Evolutionary conservation across 2,329 filamentous ascomycete species (phyloP).

Genomic region (Fusarium miscanthi): DNA sequence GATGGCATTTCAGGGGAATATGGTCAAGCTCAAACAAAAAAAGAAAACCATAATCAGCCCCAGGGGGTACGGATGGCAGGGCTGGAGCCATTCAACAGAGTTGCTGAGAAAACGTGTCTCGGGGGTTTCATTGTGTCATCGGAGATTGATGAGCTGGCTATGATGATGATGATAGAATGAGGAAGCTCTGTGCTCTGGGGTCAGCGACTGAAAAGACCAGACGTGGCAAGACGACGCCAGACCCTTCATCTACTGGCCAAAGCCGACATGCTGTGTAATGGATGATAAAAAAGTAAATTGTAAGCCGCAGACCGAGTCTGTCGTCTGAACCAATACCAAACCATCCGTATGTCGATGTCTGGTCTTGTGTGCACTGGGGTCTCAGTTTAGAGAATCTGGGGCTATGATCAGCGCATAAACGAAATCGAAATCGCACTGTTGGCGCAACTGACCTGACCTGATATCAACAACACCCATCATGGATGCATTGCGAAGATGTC

Average conservation of each 20-base stretch:
- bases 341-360: conserved; percentile 13
- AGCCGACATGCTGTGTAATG: conserved; percentile 24
- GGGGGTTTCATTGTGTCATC: conserved; percentile 34
- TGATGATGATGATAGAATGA: conserved; percentile 39
- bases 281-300: not conserved
- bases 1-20: conserved; percentile 2
- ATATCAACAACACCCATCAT: conserved; percentile 27
- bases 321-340: conserved; percentile 30
- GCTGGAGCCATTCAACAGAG: conserved; percentile 31
- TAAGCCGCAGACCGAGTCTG: conserved; percentile 22
- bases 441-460: conserved; percentile 16
- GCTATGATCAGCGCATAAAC: not conserved
- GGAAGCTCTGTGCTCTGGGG: conserved; percentile 21
- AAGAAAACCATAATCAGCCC: not conserved
- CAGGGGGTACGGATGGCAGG: not conserved
- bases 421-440: conserved; percentile 24
- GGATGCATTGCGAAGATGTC: conserved; percentile 27
- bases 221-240: conserved; percentile 33
- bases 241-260: conserved; percentile 28
- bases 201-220: conserved; percentile 31
- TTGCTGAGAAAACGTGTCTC: conserved; percentile 34
- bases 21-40: not conserved
- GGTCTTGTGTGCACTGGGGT: not conserved
- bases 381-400: not conserved
- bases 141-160: conserved; percentile 40